Base-by-base conservation (phyloP, 805 yeast species). In the Cyberlindnera bimundalis region DNA sequence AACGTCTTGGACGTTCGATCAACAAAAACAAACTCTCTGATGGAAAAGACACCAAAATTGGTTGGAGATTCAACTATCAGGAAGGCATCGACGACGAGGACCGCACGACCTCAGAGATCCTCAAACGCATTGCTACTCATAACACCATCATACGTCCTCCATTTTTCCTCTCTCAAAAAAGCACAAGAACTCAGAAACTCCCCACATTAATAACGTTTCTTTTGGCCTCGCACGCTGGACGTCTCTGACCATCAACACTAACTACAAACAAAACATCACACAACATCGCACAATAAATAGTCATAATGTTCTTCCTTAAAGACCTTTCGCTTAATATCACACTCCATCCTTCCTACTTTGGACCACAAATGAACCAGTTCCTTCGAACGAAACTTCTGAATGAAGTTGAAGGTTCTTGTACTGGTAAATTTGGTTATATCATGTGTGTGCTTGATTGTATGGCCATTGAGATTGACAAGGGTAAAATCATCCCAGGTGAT, bases 341-440 rank as follows among this genome's bases (percentile, higher is more conserved):
- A 33, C 81, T 93, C 42, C 99, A 91, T 65, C 99, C 99, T 39
- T 89, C 98, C 25, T 93, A 81, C 65, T 91, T 90, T 60, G 99
- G 99, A 2, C 96, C 98, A 3, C 95, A 90, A 54, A 93, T 93
- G 98, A 89, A 85, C 65, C 95, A 88, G 60, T 91, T 81, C 59
- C 71, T 93, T 52, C 80, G 95, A 60, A 86, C 89, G 59, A 90
- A 91, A 64, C 73, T 93, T 47, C 74, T 93, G 44, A 89, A 87
- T 50, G 99, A 93, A 60, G 99, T 93, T 31, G 99, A 93, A 67
- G 99, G 99, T 19, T 89, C 98, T 1, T 93, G 98, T 67, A 90
- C 98, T 1, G 99, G 99, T 55, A 96, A 93, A 64, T 93, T 93
- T 69, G 99, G 99, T 12, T 93, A 93, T 63, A 93, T 93, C 51